Conservation (phyloP, 352 stramenopile species). For the Globisporangium mamillatum region DNA sequence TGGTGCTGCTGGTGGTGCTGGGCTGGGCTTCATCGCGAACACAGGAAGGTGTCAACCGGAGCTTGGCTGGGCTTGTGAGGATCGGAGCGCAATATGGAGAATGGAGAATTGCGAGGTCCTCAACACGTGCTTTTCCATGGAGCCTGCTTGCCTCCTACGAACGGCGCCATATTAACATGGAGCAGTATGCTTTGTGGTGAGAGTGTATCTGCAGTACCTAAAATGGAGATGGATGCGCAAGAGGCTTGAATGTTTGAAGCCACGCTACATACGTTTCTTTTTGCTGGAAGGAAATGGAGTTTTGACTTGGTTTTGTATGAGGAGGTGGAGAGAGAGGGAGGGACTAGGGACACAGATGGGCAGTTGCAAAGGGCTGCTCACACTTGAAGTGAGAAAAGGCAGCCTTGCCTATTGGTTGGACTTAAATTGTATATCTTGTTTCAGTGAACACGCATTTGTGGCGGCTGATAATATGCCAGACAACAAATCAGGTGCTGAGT, state of each 20-base stretch:
- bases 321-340: conserved; percentile 1
- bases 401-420: neutral
- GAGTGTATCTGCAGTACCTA: neutral
- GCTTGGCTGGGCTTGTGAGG: neutral
- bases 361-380: neutral
- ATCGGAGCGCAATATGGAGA: conserved; percentile 6
- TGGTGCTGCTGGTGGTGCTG: neutral
- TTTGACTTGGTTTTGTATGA: conserved; percentile 10
- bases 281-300: neutral
- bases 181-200: neutral
- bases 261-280: conserved; percentile 8
- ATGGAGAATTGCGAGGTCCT: neutral
- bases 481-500: neutral
- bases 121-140: neutral
- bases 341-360: neutral
- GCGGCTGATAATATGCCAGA: neutral
- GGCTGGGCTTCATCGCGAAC: neutral
- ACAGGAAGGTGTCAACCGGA: neutral
- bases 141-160: neutral
- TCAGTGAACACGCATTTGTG: neutral
- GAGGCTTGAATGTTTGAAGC: conserved; percentile 2
- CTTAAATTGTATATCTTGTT: neutral
- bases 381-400: neutral
- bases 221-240: neutral
- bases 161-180: neutral